Evolutionary conservation across 2,329 filamentous ascomycete genomes (phyloP), one percentile per base, ranked within the genome.

Genomic region (Thielaviopsis cerberus): DNA sequence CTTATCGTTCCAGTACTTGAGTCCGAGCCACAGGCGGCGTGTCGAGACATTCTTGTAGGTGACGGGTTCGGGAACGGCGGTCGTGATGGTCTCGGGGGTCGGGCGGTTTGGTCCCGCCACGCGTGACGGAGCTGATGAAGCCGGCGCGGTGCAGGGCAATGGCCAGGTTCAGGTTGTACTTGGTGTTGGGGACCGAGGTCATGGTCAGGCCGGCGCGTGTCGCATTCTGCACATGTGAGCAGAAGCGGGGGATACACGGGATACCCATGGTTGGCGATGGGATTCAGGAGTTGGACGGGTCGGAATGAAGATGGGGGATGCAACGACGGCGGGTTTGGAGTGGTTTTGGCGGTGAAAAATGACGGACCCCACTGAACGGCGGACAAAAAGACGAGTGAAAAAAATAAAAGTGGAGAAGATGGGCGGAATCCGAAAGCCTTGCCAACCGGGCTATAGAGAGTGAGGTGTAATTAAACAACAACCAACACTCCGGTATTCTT

Each of bases 171-270:
- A 94, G 81, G 74, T 92, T 89, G 68, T 62, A 81, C 64, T 90
- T 90, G 54, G 81, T 83, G 73, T 85, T 83, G 52, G 84, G 82
- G 62, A 95, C 78, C 7, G 88, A 94, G 30, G 90, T 95, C 55
- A 94, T 76, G 64, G 85, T 86, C 0, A 96, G 81, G 1, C 85
- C 82, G n/a, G 86, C 88, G 66, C 82, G 82, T 59, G 85, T 85
- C 64, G 86, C 87, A 75, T 96, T 96, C 70, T 92, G 87, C 59
- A 96, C 77, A 74, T 95, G 89, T 64, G 88, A 89, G 77, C 87
- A 94, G 72, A 90, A 81, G 74, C 91, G 75, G 65, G 81, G 78
- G 63, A 94, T 78, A 71, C 84, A 81, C 67, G 79, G 75, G 71
- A 95, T 78, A 52, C 62, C 62, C 62, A 63, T 63, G 51, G 30